Conservation (phyloP, 2,329 filamentous ascomycete species). For the Simplicillium aogashimaense region DNA sequence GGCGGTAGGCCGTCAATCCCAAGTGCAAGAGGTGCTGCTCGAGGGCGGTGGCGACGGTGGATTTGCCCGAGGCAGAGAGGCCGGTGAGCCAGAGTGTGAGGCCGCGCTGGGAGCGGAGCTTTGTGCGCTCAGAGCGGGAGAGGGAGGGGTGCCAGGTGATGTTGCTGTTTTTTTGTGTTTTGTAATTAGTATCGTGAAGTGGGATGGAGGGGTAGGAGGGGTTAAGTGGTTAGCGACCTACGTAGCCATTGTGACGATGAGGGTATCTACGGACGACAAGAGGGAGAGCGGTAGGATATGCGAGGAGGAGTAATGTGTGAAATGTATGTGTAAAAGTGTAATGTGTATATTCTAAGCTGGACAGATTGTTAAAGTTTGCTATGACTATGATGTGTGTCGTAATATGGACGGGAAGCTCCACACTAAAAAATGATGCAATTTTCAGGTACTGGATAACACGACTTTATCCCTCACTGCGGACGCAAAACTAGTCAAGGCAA, state of each 20-base stretch:
- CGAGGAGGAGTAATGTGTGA: background rate
- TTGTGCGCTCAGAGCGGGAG: conserved; percentile 65
- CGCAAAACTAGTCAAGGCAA: background rate
- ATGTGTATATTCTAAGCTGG: too few relatives aligned
- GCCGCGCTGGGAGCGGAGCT: conserved; percentile 71
- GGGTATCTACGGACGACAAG: conserved; percentile 1
- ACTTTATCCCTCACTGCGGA: background rate
- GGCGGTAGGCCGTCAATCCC: conserved; percentile 74
- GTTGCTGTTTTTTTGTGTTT: conserved; percentile 46
- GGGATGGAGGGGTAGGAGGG: conserved; percentile 10
- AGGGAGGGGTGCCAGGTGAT: conserved; percentile 85
- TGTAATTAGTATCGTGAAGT: conserved; percentile 1
- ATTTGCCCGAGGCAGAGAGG: conserved; percentile 92
- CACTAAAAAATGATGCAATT: too few relatives aligned
- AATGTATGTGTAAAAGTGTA: background rate
- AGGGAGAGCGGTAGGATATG: background rate
- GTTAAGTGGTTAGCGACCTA: conserved; percentile 14
- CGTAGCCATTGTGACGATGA: conserved; percentile 20
- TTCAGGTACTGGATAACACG: too few relatives aligned
- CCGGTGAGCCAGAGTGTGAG: conserved; percentile 98
- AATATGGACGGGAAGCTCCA: background rate
- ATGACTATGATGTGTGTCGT: too few relatives aligned
- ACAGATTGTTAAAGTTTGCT: too few relatives aligned
- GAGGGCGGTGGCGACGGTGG: conserved; percentile 89
- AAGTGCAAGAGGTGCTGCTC: conserved; percentile 93